Conservation (phyloP, 2,329 filamentous ascomycete species). For the Hypoxylon sp. region DNA sequence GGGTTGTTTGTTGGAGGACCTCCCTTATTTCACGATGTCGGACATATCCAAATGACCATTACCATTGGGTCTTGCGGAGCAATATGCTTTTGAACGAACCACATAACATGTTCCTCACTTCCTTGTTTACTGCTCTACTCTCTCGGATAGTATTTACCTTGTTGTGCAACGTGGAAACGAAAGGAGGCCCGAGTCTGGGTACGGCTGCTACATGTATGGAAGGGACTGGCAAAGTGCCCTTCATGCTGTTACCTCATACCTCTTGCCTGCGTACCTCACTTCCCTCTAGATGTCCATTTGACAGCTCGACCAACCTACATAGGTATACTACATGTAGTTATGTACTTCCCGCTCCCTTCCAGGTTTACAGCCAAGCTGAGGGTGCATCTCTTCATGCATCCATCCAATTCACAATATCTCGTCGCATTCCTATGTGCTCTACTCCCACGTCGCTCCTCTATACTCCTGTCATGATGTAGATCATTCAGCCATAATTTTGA, state of each 20-base stretch:
- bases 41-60: background rate
- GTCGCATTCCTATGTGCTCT: slow-evolving; percentile 25
- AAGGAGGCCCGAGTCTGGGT: slow-evolving; percentile 10
- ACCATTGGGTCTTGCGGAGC: background rate
- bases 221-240: slow-evolving; percentile 17
- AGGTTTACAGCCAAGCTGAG: slow-evolving; percentile 27
- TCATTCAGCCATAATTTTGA: slow-evolving; percentile 20
- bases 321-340: no score
- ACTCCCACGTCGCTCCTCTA: slow-evolving; percentile 4
- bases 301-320: background rate
- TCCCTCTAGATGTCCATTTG: background rate
- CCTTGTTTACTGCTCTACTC: slow-evolving; percentile 1
- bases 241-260: slow-evolving; percentile 6
- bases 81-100: background rate
- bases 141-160: slow-evolving; percentile 19
- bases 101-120: slow-evolving; percentile 4
- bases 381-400: slow-evolving; percentile 31
- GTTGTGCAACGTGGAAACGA: slow-evolving; percentile 28
- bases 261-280: background rate
- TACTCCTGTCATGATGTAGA: slow-evolving; percentile 19
- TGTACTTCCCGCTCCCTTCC: slow-evolving; percentile 3
- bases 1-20: background rate
- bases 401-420: slow-evolving; percentile 22
- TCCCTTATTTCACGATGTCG: background rate
- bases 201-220: slow-evolving; percentile 23